Evolutionary conservation across 306 rosid species (phyloP), one percentile per base, ranked within the genome.

Genomic region (Prunus mongolica): DNA sequence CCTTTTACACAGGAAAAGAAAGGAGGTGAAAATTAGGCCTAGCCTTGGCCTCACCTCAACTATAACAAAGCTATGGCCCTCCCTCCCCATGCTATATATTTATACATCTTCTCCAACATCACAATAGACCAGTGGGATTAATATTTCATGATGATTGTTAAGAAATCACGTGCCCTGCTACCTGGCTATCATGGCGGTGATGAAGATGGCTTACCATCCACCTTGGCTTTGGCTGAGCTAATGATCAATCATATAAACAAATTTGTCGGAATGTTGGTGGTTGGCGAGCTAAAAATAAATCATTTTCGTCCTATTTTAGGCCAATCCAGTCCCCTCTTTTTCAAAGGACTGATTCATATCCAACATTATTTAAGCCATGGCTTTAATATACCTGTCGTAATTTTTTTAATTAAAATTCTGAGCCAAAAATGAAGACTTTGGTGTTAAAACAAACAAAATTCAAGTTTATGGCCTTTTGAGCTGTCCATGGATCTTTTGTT

Each of bases 211-310:
- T 88, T 81, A 83, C 92, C 97, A 56, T 85, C 88, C 88, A 89
- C 84, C 69, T 79, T 56, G 50, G 78, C 78, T 49, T 49, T 52
- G 22, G 20, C n/a, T 52, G 12, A 47, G 52, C 52, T 12, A 47
- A 47, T 78, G 12, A 69, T 87, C 75, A 86, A 88, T 87, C 83
- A 84, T 76, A 28, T 66, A 69, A 72, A 67, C 79, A 76, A 86
- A 69, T 87, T 85, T 90, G 92, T 90, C 89, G 90, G 93, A 92
- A 87, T 92, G 86, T 85, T 88, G 90, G 96, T 87, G 84, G 90
- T 90, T 88, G 85, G 63, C 74, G 34, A 78, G 55, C 88, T 85
- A 72, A 68, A 66, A 80, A 76, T 79, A 77, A 80, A 85, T 85
- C 85, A 77, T 85, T 86, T 85, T 86, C 80, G 57, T 70, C 75